Conservation (phyloP, 306 rosid genomes). For the Hylodesmum podocarpum region DNA sequence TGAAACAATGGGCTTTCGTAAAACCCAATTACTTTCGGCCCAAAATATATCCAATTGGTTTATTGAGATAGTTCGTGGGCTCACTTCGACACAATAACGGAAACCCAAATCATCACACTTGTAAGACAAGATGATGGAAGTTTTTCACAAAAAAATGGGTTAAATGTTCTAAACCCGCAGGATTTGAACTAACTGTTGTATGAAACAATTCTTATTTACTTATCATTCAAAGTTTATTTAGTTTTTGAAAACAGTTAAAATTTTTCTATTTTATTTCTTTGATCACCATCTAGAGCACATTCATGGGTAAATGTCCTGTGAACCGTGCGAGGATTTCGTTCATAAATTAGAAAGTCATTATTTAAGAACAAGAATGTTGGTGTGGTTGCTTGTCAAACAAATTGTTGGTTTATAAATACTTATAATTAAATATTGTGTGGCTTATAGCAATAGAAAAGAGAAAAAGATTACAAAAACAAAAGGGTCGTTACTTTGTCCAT, state of each 20-base stretch:
- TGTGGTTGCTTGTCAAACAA: neutral
- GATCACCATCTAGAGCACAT: neutral
- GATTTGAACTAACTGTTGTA: neutral
- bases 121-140: neutral
- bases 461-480: neutral
- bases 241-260: too few relatives aligned
- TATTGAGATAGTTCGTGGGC: neutral
- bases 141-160: neutral
- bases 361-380: neutral
- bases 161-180: neutral
- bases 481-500: neutral
- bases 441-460: neutral
- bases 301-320: neutral
- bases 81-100: neutral
- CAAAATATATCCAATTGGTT: neutral
- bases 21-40: neutral
- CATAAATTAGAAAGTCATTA: neutral
- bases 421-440: neutral
- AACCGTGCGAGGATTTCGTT: neutral
- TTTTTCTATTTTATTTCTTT: neutral
- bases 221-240: too few relatives aligned
- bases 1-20: neutral
- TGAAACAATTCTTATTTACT: too few relatives aligned
- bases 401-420: neutral
- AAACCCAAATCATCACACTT: neutral